Evolutionary conservation across 352 stramenopile genomes (phyloP).

Genomic region (Phytophthora syringae): DNA sequence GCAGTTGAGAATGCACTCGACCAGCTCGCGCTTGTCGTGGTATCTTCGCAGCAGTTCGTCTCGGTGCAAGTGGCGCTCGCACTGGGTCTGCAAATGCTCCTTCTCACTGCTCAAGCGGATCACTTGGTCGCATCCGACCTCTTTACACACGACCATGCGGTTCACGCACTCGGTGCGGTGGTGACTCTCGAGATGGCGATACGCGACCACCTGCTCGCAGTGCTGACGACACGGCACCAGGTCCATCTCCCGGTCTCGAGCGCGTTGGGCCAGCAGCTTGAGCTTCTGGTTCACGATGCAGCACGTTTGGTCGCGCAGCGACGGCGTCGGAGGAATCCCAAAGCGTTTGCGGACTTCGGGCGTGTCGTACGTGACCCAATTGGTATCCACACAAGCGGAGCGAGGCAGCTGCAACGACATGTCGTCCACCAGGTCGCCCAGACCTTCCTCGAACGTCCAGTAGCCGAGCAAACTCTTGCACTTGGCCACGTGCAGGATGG

Average conservation of each 20-base stretch:
- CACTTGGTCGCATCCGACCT: constrained; percentile 48
- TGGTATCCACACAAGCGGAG: constrained; percentile 47
- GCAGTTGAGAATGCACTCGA: constrained; percentile 59
- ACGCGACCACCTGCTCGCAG: constrained; percentile 45
- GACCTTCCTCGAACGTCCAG: constrained; percentile 82
- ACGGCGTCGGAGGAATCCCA: constrained; percentile 64
- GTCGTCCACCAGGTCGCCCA: constrained; percentile 77
- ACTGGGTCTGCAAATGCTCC: constrained; percentile 42
- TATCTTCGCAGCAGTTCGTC: constrained; percentile 47
- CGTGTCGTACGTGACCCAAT: constrained; percentile 64
- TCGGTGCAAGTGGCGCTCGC: constrained; percentile 47
- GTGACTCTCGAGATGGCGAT: constrained; percentile 58
- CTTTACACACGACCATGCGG: constrained; percentile 61
- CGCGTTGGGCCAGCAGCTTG: constrained; percentile 66
- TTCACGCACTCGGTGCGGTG: constrained; percentile 53
- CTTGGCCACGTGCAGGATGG: constrained; percentile 52
- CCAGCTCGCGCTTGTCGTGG: constrained; percentile 45
- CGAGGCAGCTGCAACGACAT: constrained; percentile 63
- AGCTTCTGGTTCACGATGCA: constrained; percentile 76
- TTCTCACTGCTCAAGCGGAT: constrained; percentile 42
- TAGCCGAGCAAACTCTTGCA: constrained; percentile 55
- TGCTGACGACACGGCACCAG: constrained; percentile 47
- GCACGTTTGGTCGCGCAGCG: constrained; percentile 63
- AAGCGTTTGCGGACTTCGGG: constrained; percentile 51
- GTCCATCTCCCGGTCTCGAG: constrained; percentile 51